These are phyloP conservation scores for Haplosporangium sp. DNA, from an alignment of 371 early-diverging fungal species.

Conservation along the genomic window DNA sequence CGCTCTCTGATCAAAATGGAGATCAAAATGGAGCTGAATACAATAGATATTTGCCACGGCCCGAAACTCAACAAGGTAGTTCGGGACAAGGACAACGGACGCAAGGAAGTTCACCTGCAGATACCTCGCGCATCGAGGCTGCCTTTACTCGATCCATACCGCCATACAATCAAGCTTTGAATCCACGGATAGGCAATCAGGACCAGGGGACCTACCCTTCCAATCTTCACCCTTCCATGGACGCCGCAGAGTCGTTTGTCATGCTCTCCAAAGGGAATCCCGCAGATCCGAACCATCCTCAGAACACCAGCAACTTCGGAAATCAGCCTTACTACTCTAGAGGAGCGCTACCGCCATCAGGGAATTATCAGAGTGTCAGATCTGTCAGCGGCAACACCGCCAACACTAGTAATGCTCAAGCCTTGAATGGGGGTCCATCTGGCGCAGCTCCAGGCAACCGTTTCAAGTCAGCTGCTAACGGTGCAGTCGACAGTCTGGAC, in stretches of 20 bases:
- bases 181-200: constrained; percentile 12
- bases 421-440: constrained; percentile 17
- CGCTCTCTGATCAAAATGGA: constrained; percentile 34
- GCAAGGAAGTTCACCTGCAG: constrained; percentile 11
- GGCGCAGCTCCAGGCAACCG: constrained; percentile 5
- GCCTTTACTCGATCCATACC: constrained; percentile 46
- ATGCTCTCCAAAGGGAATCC: constrained; percentile 57
- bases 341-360: constrained; percentile 20
- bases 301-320: constrained; percentile 5
- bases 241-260: constrained; percentile 68
- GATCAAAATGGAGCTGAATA: constrained; percentile 11
- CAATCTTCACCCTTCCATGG: constrained; percentile 27
- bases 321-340: constrained; percentile 19
- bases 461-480: constrained; percentile 18
- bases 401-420: not conserved
- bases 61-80: not conserved
- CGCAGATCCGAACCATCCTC: constrained; percentile 12
- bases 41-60: constrained; percentile 7
- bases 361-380: constrained; percentile 2
- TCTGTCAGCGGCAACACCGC: not conserved
- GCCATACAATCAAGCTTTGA: constrained; percentile 6
- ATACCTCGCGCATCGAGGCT: constrained; percentile 27
- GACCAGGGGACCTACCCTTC: constrained; percentile 11
- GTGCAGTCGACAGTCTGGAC: constrained; percentile 18
- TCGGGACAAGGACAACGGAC: constrained; percentile 11